A percentile compares a stretch with the other conserved stretches of the same genome.
Evolutionary conservation across 306 rosid species (phyloP).

Genomic region (Arachis hypogaea): DNA sequence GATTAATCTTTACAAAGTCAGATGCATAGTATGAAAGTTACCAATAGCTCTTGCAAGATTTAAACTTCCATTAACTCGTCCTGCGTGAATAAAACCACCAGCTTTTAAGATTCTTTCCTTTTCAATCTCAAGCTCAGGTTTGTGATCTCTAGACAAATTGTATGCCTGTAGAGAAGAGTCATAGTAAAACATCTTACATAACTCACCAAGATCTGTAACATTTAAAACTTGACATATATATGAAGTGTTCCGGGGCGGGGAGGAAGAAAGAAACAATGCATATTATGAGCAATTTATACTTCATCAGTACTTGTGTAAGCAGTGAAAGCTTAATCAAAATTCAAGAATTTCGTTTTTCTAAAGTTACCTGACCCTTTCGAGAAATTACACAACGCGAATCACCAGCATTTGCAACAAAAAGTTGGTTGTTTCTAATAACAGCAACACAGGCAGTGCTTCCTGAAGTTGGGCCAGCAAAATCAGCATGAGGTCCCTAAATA

Average conservation of each 20-base stretch:
- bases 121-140: constrained; percentile 91
- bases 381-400: constrained; percentile 98
- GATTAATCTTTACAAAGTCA: constrained; percentile 25
- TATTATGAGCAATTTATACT: background rate
- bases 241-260: constrained; percentile 13
- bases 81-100: constrained; percentile 96
- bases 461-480: constrained; percentile 91
- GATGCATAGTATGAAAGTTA: constrained; percentile 35
- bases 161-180: constrained; percentile 72
- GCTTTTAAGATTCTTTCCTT: constrained; percentile 91
- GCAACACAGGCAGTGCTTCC: constrained; percentile 99
- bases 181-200: constrained; percentile 11
- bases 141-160: constrained; percentile 93
- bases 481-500: constrained; percentile 96
- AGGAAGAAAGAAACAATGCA: no score
- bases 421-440: constrained; percentile 70
- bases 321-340: constrained; percentile 13
- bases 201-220: constrained; percentile 8
- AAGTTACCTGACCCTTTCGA: constrained; percentile 89
- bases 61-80: constrained; percentile 96
- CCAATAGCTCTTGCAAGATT: constrained; percentile 99
- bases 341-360: constrained; percentile 24
- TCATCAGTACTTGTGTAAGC: constrained; percentile 9
- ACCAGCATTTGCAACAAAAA: constrained; percentile 95
- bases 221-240: constrained; percentile 12